Base-by-base conservation (phyloP, 2,329 filamentous ascomycete genomes). In the Cadophora malorum region DNA sequence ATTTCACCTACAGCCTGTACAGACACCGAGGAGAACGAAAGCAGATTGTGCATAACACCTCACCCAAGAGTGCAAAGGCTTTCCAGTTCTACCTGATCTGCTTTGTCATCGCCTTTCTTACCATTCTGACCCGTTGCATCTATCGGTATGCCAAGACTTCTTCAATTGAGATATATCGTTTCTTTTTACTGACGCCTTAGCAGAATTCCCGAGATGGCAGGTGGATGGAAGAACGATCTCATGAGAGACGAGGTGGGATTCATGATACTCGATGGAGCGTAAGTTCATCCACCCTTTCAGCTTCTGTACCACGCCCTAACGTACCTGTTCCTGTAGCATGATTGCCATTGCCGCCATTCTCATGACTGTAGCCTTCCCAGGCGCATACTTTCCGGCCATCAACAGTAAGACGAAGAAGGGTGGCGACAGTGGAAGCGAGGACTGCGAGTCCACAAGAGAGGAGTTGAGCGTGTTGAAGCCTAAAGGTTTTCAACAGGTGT, bases 151-250 rank as follows among this genome's bases (percentile, higher is more conserved):
- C 41, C n/a, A 19, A 14, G 9, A 7, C 1, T 35, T n/a, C 31
- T 16, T 25, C 16, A 10, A 8, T 6, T 4, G 4, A 23, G 3
- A 7, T 2, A 2, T 3, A 23, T 38, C 5, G 3, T 23, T 58
- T 5, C 9, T 14, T 23, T 21, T 1, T 38, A 35, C 55, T 58
- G 23, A 58, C 33, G 16, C 4, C 19, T 35, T 12, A 21, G 33
- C 35, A 58, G 63, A 76, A 63, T 89, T 62, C 84, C 83, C 1
- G 87, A 89, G 75, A 88, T 89, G 86, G 83, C 85, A 0, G 85
- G 86, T 41, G 87, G 87, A 23, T 90, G 87, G 87, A 85, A 84
- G n/a, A 88, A 87, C 78, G 74, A 80, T n/a, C 85, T 89, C 74
- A 89, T 90, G 86, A 86, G 87, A 72, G 83, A 88, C 76, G 80